A percentile compares a stretch with the other conserved stretches of the same genome.
Conservation (phyloP, 2,329 filamentous ascomycete genomes). For the Cryphonectria parasitica region DNA sequence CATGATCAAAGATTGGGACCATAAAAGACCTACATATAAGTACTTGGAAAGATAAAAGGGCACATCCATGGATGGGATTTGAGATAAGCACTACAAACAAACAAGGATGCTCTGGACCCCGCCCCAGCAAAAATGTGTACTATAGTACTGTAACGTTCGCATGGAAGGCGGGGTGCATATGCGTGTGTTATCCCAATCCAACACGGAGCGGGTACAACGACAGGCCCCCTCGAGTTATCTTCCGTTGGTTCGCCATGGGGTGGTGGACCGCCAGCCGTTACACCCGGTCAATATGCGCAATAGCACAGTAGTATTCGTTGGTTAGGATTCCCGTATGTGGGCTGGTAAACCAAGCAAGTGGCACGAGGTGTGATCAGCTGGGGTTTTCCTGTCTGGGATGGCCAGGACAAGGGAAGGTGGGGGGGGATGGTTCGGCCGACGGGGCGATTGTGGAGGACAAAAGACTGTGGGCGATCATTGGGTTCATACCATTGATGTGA, state of each 20-base stretch:
- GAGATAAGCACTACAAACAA: constrained; percentile 2
- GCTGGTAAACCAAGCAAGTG: background rate
- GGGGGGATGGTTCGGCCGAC: too few relatives aligned
- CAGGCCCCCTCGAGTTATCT: background rate
- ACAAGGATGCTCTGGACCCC: background rate
- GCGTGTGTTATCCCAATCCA: background rate
- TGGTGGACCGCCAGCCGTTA: background rate
- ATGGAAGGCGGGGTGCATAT: constrained; percentile 2
- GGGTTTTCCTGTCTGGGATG: background rate
- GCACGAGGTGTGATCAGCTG: constrained; percentile 7
- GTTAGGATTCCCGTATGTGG: background rate
- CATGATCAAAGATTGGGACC: background rate
- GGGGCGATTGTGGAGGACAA: too few relatives aligned
- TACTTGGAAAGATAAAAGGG: background rate
- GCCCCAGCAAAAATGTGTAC: too few relatives aligned
- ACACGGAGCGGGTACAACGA: background rate
- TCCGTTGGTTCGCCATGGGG: background rate
- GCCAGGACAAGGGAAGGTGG: background rate
- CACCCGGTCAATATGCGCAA: background rate
- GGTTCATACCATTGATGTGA: too few relatives aligned
- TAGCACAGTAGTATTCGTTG: background rate
- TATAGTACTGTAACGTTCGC: background rate
- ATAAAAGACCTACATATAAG: background rate
- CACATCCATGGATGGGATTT: too few relatives aligned
- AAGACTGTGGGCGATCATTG: too few relatives aligned